Evolutionary conservation across 768 basidiomycete genomes (phyloP).

Genomic region (Chlorophyllum brunneum): DNA sequence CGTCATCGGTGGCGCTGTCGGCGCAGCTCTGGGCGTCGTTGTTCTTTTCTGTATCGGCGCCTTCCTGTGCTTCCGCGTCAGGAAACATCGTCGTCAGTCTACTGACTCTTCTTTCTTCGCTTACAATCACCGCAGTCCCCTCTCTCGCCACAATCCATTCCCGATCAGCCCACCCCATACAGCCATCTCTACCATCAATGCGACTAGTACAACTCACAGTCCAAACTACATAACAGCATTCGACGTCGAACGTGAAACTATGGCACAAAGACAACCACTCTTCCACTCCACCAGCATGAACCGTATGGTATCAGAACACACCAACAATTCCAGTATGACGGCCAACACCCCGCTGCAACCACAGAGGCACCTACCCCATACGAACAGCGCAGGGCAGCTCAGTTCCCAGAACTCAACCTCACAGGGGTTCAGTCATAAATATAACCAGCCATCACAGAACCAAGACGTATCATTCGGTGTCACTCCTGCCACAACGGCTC

Average conservation of each 20-base stretch:
- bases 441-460: background rate
- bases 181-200: background rate
- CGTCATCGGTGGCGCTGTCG: slow-evolving; percentile 20
- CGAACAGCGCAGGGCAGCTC: background rate
- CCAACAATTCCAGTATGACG: background rate
- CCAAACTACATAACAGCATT: slow-evolving; percentile 7
- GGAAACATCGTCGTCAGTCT: slow-evolving; percentile 5
- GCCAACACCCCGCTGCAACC: background rate
- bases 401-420: background rate
- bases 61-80: slow-evolving; percentile 13
- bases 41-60: slow-evolving; percentile 7
- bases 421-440: background rate
- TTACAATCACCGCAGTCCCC: slow-evolving; percentile 13
- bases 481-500: background rate
- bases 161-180: background rate
- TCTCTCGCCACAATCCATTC: slow-evolving; percentile 12
- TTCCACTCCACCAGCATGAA: no score
- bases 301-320: no score
- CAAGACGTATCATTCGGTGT: background rate
- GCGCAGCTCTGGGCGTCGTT: slow-evolving; percentile 14
- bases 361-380: background rate
- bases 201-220: background rate
- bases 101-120: slow-evolving; percentile 15
- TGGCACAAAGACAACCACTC: background rate
- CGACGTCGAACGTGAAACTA: background rate